A percentile compares a stretch with the other conserved stretches of the same genome.
These are phyloP conservation scores for Dryas integrifolia DNA, from an alignment of 331 rosid species.

Conservation along the genomic window DNA sequence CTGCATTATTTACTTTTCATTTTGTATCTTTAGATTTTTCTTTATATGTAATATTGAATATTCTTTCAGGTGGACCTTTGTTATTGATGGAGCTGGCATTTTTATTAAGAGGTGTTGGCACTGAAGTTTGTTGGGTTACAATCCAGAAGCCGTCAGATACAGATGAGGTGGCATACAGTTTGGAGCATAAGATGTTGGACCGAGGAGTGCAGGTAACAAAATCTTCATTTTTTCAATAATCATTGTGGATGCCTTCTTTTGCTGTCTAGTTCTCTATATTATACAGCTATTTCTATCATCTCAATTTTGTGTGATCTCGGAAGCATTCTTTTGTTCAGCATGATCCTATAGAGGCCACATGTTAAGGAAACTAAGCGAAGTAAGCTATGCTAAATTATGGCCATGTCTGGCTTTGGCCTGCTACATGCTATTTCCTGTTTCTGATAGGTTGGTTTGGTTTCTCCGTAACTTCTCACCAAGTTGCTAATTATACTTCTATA, in stretches of 20 bases:
- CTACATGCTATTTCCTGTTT: neutral
- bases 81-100: conserved; percentile 42
- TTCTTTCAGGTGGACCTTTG: conserved; percentile 36
- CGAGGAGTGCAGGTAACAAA: conserved; percentile 36
- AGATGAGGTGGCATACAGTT: conserved; percentile 32
- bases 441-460: neutral
- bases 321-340: neutral
- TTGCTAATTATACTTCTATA: neutral
- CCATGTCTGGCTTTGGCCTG: neutral
- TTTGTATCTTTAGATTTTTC: neutral
- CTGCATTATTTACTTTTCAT: neutral
- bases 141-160: conserved; percentile 26
- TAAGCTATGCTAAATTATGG: neutral
- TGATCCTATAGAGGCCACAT: neutral
- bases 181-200: conserved; percentile 42
- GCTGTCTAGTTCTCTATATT: neutral
- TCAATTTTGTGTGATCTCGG: neutral
- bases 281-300: neutral
- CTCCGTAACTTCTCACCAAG: neutral
- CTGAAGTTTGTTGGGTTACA: conserved; percentile 39
- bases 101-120: conserved; percentile 38
- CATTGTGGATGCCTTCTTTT: neutral
- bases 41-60: neutral
- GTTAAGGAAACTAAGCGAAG: neutral
- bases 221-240: neutral